Base-by-base conservation (phyloP, 495 filamentous ascomycete species). In the Ramalina intermedia region DNA sequence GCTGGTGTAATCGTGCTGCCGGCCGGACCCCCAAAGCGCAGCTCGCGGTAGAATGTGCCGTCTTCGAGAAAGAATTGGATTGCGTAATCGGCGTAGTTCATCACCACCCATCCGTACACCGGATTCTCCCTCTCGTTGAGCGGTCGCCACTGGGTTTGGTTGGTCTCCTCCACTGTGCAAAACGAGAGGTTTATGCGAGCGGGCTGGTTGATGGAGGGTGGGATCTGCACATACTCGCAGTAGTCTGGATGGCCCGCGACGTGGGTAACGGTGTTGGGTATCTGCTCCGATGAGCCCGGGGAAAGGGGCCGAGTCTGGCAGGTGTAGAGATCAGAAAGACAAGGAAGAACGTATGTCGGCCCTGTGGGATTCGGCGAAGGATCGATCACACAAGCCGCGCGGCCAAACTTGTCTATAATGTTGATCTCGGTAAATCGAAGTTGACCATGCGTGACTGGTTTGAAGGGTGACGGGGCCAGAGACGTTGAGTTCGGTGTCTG, bases 21-120 rank as follows among this genome's bases (percentile, higher is more conserved):
- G 0, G 43, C 36, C 4, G 50, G 48, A 0, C 65, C 65, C 12
- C 61, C 63, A 39, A 70, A 2, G 13, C 66, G 64, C 1, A 75
- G 54, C 50, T 75, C 76, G 18, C 65, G 57, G 57, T 72, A 74
- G 58, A 78, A 78, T 0, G 55, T 65, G 2, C 75, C 75, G 39
- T 75, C 69, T 0, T 50, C 35, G 0, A 61, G 37, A 53, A 78
- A 78, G 13, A 78, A 26, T 53, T 77, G 73, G 6, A 79, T 43
- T 1, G 66, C 68, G 21, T 54, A 43, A 21, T 26, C 33, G 9
- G 54, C 62, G 51, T 67, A 76, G 61, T 79, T 78, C 49, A 67
- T 49, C 0, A 78, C 56, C 0, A 77, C 33, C 74, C 74, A 78
- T 1, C 75, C 74, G 65, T 66, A 77, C 47, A 76, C 61, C 17